Conservation (phyloP, 768 basidiomycete genomes). For the Panaeolus papilionaceus region DNA sequence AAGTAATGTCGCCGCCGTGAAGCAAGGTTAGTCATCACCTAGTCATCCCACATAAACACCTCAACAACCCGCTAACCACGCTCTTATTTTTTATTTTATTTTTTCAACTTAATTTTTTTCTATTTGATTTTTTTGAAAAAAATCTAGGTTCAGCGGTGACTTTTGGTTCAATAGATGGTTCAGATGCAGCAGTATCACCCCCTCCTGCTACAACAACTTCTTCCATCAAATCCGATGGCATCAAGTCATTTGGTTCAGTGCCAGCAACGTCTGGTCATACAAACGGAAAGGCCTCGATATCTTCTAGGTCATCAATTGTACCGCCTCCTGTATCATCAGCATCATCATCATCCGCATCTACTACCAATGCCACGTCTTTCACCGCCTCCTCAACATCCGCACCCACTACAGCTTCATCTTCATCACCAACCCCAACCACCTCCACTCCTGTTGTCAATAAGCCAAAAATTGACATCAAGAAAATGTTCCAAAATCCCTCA, state of each 20-base stretch:
- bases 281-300: conserved; percentile 67
- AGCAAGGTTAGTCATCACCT: conserved; percentile 58
- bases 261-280: conserved; percentile 61
- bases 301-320: conserved; percentile 42
- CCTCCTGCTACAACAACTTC: conserved; percentile 75
- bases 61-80: conserved; percentile 1
- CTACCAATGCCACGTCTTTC: conserved; percentile 15
- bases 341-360: conserved; percentile 44
- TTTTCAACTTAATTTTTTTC: not conserved
- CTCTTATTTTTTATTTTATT: conserved; percentile 19
- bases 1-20: conserved; percentile 67
- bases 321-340: conserved; percentile 39
- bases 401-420: conserved; percentile 37
- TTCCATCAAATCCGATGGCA: conserved; percentile 72
- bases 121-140: not conserved
- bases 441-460: conserved; percentile 41
- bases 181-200: conserved; percentile 76
- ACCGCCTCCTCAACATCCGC: conserved; percentile 35
- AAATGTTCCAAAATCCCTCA: conserved; percentile 65
- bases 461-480: conserved; percentile 61
- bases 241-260: conserved; percentile 86
- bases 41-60: conserved; percentile 22
- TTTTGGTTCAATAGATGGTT: conserved; percentile 92
- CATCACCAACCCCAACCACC: conserved; percentile 40
- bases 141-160: conserved; percentile 69